Conservation (phyloP, 345 rosid species). For the thale cress (Arabidopsis thaliana) region TAIR10.1 NC_003076.8:7190501-7191000, state of each 20-base stretch:
- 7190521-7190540: too few relatives aligned
- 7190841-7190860: not conserved
- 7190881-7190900: too few relatives aligned
- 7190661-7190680: not conserved
- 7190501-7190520: too few relatives aligned
- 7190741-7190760: not conserved
- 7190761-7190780: not conserved
- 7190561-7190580: not conserved
- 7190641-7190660: not conserved
- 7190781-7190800: not conserved
- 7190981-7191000: too few relatives aligned
- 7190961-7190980: too few relatives aligned
- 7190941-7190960: slow-evolving; percentile 7
- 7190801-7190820: not conserved
- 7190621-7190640: not conserved
- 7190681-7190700: not conserved
- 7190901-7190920: not conserved
- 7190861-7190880: not conserved
- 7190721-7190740: not conserved
- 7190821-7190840: not conserved
- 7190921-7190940: slow-evolving; percentile 11
- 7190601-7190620: not conserved
- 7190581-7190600: not conserved
- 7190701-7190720: not conserved
- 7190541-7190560: not conserved